Evolutionary conservation across 805 yeast species (phyloP).

Genomic region (Torulaspora delbrueckii): DNA sequence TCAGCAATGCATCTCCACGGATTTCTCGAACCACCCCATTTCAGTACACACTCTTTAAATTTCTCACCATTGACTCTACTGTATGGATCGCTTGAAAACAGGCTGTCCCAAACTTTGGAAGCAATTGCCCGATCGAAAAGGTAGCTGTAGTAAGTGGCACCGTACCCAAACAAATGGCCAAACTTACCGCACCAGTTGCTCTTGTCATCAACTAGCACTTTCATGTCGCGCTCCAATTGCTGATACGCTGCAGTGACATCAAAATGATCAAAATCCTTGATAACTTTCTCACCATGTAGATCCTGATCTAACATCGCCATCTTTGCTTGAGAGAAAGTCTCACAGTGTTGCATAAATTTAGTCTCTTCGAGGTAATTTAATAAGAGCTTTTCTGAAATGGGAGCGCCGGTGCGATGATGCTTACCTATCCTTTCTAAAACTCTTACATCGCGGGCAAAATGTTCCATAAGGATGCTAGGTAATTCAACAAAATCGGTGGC

Average conservation of each 20-base stretch:
- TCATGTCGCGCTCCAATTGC: constrained; percentile 51
- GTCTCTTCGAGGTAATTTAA: constrained; percentile 48
- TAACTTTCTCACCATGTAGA: constrained; percentile 48
- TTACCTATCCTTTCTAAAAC: constrained; percentile 69
- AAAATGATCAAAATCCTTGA: constrained; percentile 39
- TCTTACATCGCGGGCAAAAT: constrained; percentile 75
- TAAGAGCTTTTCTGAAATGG: constrained; percentile 49
- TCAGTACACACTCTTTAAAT: constrained; percentile 62
- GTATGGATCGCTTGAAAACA: constrained; percentile 69
- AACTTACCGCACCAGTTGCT: constrained; percentile 93
- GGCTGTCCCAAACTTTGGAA: constrained; percentile 68
- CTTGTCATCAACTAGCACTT: constrained; percentile 60
- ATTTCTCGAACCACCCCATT: constrained; percentile 91
- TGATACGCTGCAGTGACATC: constrained; percentile 64
- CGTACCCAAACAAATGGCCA: constrained; percentile 89
- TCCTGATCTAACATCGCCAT: constrained; percentile 87
- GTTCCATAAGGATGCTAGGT: constrained; percentile 95
- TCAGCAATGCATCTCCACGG: constrained; percentile 86
- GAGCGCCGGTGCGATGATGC: constrained; percentile 59
- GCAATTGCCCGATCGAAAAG: constrained; percentile 91
- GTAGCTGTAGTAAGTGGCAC: constrained; percentile 90
- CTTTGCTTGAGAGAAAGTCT: constrained; percentile 78
- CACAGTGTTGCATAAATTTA: constrained; percentile 57
- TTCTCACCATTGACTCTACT: constrained; percentile 68
- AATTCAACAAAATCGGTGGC: constrained; percentile 94